Conservation (phyloP, 441 rosid species). For the Jatropha multifida region DNA sequence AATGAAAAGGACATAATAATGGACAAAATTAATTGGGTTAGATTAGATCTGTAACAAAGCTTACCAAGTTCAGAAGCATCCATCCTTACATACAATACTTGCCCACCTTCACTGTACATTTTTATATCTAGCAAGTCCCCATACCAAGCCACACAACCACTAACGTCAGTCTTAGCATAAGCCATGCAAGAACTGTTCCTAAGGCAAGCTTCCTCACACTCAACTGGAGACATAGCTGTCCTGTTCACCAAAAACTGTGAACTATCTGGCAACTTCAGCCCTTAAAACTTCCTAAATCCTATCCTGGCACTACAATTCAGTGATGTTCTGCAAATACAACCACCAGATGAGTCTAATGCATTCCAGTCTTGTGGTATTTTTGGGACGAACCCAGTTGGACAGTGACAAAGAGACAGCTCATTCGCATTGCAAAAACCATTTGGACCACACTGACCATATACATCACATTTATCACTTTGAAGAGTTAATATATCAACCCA, state of each 20-base stretch:
- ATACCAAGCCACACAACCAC: conserved; percentile 49
- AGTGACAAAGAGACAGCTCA: conserved; percentile 29
- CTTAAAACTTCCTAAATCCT: conserved; percentile 28
- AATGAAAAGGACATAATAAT: no score
- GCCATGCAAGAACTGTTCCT: conserved; percentile 41
- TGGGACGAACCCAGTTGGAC: conserved; percentile 40
- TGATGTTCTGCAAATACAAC: conserved; percentile 30
- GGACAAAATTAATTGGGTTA: no score
- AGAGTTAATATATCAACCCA: conserved; percentile 13
- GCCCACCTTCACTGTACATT: conserved; percentile 29
- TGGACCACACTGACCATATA: conserved; percentile 20
- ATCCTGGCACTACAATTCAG: conserved; percentile 23
- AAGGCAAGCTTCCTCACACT: conserved; percentile 35
- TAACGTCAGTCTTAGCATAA: conserved; percentile 26
- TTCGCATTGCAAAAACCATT: conserved; percentile 24
- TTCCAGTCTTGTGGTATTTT: conserved; percentile 30
- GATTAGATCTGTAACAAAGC: background rate
- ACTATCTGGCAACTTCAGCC: conserved; percentile 35
- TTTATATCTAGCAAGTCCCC: conserved; percentile 44
- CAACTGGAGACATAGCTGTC: conserved; percentile 8
- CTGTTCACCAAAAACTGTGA: conserved; percentile 3
- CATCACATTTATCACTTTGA: conserved; percentile 21
- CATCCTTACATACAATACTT: conserved; percentile 36
- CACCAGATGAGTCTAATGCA: conserved; percentile 17
- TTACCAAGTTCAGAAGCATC: conserved; percentile 32